Evolutionary conservation across 805 yeast species (phyloP).

Genomic region (Teunomyces tritomae): DNA sequence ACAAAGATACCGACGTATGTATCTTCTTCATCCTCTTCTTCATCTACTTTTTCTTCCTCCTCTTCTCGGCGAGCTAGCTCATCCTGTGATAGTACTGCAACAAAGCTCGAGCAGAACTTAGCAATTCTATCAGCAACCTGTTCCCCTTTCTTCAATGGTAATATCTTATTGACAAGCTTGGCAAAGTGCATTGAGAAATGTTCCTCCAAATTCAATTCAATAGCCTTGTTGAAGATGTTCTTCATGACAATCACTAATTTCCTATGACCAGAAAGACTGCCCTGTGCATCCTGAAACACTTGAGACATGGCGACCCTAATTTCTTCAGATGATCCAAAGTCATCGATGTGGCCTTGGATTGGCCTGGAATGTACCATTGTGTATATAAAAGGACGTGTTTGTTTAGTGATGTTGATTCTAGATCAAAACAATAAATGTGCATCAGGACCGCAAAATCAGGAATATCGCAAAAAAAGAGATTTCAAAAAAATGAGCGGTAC

Average conservation of each 20-base stretch:
- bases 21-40: slow-evolving; percentile 40
- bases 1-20: slow-evolving; percentile 51
- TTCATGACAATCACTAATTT: slow-evolving; percentile 65
- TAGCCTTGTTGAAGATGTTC: slow-evolving; percentile 55
- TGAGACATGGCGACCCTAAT: slow-evolving; percentile 49
- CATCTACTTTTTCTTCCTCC: slow-evolving; percentile 22
- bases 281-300: slow-evolving; percentile 79
- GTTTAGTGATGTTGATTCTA: not conserved
- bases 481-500: slow-evolving; percentile 60
- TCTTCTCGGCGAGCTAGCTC: slow-evolving; percentile 21
- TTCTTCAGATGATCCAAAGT: slow-evolving; percentile 20
- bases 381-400: not conserved
- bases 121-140: slow-evolving; percentile 72
- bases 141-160: slow-evolving; percentile 69
- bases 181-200: slow-evolving; percentile 61
- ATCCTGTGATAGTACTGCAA: slow-evolving; percentile 46
- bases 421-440: not conserved
- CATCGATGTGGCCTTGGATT: slow-evolving; percentile 15
- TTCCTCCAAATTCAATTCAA: slow-evolving; percentile 50
- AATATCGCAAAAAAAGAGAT: not conserved
- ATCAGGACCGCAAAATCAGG: not conserved
- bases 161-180: slow-evolving; percentile 58
- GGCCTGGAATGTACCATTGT: slow-evolving; percentile 5
- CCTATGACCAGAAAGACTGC: slow-evolving; percentile 69
- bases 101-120: slow-evolving; percentile 60